Evolutionary conservation across 371 early-diverging fungal species (phyloP).

Genomic region (Furculomyces boomerangus): DNA sequence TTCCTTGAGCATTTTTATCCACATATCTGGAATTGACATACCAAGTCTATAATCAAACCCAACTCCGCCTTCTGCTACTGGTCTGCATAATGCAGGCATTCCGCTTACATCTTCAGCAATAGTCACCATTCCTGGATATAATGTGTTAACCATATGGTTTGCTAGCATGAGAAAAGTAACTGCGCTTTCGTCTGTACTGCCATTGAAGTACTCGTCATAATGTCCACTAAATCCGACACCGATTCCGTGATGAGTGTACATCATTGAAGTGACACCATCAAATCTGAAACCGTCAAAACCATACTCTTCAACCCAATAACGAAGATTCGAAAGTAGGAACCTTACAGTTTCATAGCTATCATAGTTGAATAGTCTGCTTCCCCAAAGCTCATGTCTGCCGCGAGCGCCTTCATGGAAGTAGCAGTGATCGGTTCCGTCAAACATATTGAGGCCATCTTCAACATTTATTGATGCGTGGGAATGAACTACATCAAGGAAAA

Average conservation of each 20-base stretch:
- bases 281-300: constrained; percentile 94
- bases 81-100: constrained; percentile 91
- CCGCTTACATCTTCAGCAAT: constrained; percentile 96
- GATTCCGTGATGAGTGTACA: constrained; percentile 89
- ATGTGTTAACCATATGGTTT: constrained; percentile 64
- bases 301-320: constrained; percentile 80
- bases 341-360: constrained; percentile 71
- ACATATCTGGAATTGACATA: constrained; percentile 98
- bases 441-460: constrained; percentile 80
- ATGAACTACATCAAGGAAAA: constrained; percentile 89
- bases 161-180: constrained; percentile 66
- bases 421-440: constrained; percentile 88
- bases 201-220: constrained; percentile 86
- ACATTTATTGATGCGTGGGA: constrained; percentile 94
- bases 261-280: constrained; percentile 93
- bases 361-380: constrained; percentile 85
- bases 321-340: constrained; percentile 81
- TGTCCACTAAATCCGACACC: constrained; percentile 81
- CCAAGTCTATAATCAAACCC: constrained; percentile 93
- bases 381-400: constrained; percentile 87
- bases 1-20: constrained; percentile 93
- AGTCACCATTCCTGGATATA: constrained; percentile 63
- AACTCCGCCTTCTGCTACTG: constrained; percentile 78
- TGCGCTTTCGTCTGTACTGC: constrained; percentile 55
- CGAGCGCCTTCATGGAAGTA: constrained; percentile 82